Evolutionary conservation across 768 basidiomycete genomes (phyloP).

Genomic region (Tulasnella sp.): DNA sequence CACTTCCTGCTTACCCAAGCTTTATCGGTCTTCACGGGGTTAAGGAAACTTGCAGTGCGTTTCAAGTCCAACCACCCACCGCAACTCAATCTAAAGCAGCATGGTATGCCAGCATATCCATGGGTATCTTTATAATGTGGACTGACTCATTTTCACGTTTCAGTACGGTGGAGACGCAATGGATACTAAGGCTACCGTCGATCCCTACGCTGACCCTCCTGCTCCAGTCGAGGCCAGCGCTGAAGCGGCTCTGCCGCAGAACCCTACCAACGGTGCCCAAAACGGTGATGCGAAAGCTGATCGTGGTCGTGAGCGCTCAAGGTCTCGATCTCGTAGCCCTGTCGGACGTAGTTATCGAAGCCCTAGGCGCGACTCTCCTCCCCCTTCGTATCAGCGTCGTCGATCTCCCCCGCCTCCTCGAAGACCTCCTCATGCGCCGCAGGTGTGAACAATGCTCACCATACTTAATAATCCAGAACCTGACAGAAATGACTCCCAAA

Average conservation of each 20-base stretch:
- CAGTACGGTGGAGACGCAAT: conserved; percentile 11
- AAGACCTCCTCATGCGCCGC: conserved; percentile 59
- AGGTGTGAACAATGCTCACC: too few relatives aligned
- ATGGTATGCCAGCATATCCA: too few relatives aligned
- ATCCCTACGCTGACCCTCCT: conserved; percentile 16
- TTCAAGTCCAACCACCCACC: too few relatives aligned
- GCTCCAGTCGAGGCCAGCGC: not conserved
- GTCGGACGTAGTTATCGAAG: conserved; percentile 45
- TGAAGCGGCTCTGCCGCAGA: not conserved
- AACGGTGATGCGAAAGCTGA: not conserved
- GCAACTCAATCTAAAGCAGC: too few relatives aligned
- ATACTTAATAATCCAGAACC: too few relatives aligned
- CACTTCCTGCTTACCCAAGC: not conserved
- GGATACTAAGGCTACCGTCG: conserved; percentile 10
- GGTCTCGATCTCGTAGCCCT: conserved; percentile 54
- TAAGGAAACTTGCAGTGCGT: too few relatives aligned
- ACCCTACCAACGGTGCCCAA: conserved; percentile 25
- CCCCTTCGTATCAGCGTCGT: conserved; percentile 32
- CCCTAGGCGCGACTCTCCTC: conserved; percentile 29
- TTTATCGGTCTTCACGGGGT: not conserved
- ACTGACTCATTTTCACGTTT: too few relatives aligned
- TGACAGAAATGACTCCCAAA: too few relatives aligned
- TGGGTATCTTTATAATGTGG: not conserved
- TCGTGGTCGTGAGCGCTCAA: conserved; percentile 23
- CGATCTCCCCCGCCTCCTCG: conserved; percentile 49